These are phyloP conservation scores for Solanum paucissectum DNA, from an alignment of 257 asterid genomes.

Conservation along the genomic window DNA sequence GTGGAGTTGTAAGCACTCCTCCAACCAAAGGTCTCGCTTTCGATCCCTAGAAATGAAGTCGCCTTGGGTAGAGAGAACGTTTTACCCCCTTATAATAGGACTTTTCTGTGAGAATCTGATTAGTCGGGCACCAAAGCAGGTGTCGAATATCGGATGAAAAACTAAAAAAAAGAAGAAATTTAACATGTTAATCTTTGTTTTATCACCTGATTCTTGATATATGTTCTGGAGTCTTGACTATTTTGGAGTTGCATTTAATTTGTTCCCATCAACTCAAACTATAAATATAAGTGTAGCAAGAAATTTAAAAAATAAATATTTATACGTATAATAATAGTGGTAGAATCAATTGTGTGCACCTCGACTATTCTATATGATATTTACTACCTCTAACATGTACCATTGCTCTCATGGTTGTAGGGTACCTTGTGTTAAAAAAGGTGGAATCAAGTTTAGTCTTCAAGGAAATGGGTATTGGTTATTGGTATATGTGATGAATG, in stretches of 20 bases:
- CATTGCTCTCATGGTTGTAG: slow-evolving; percentile 12
- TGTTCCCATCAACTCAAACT: background rate
- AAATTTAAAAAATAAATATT: background rate
- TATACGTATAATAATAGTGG: background rate
- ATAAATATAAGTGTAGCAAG: background rate
- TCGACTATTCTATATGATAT: background rate
- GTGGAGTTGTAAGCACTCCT: background rate
- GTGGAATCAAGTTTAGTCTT: slow-evolving; percentile 50
- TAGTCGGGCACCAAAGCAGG: background rate
- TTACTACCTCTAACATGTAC: background rate
- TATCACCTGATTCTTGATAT: background rate
- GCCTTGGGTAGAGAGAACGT: background rate
- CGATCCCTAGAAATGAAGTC: background rate
- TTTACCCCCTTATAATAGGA: background rate
- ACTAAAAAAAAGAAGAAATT: background rate
- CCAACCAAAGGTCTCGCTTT: background rate
- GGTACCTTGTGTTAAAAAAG: slow-evolving; percentile 39
- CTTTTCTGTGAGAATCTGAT: background rate
- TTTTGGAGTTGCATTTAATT: background rate
- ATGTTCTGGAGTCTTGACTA: background rate
- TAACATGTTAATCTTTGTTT: background rate
- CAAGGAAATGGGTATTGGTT: slow-evolving; percentile 87
- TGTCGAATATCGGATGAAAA: background rate
- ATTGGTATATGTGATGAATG: slow-evolving; percentile 73
- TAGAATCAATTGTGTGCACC: background rate